Conservation (phyloP, 2,329 filamentous ascomycete genomes). For the Tricladium varicosporioides region DNA sequence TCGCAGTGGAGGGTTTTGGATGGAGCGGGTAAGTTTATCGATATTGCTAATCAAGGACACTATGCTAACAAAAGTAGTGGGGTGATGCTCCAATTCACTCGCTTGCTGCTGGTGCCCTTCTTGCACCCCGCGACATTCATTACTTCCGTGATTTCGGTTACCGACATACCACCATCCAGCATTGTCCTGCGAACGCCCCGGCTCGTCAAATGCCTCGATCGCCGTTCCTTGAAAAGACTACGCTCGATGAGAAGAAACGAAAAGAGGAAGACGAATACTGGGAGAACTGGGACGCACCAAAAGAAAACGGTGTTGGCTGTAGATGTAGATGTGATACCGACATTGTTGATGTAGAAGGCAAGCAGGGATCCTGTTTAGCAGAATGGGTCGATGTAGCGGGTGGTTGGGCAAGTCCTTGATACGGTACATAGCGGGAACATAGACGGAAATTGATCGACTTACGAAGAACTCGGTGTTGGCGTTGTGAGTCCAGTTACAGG, state of each 20-base stretch:
- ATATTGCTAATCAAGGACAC: neutral
- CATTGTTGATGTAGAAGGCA: conserved; percentile 95
- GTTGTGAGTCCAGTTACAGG: neutral
- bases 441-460: neutral
- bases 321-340: conserved; percentile 96
- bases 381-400: conserved; percentile 98
- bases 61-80: conserved; percentile 60
- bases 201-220: conserved; percentile 77
- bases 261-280: conserved; percentile 95
- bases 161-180: conserved; percentile 96
- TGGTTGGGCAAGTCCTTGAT: conserved; percentile 66
- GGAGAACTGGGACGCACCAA: conserved; percentile 80
- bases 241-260: conserved; percentile 76
- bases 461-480: conserved; percentile 1
- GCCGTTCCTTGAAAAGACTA: conserved; percentile 81
- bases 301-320: conserved; percentile 96
- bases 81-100: conserved; percentile 98
- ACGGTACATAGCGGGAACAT: neutral
- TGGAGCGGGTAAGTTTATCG: conserved; percentile 74
- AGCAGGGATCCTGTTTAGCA: conserved; percentile 89
- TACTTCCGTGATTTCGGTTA: conserved; percentile 99
- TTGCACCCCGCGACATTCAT: conserved; percentile 81
- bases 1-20: conserved; percentile 96
- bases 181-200: conserved; percentile 94
- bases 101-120: conserved; percentile 84